Base-by-base conservation (phyloP, 2,329 filamentous ascomycete species). In the Chaetomium olivaceum region DNA sequence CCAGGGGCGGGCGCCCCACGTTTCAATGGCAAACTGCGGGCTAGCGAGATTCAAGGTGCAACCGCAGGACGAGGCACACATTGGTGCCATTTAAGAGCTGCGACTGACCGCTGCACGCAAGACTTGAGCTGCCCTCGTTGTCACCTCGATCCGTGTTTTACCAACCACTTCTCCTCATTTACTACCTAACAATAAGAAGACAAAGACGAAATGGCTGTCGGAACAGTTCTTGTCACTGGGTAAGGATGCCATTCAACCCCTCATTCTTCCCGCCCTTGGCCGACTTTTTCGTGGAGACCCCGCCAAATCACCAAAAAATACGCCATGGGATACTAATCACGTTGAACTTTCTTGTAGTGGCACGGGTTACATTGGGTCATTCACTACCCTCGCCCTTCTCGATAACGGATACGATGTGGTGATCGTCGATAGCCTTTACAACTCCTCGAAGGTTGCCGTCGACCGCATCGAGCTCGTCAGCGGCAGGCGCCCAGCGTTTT, bases 351-450 rank as follows among this genome's bases (percentile, higher is more conserved):
- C 71, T 72, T 73, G 67, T 77, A 97, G 95, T 86, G 95, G 95
- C 76, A 97, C 93, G 71, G 95, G 95, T 82, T 99, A 99, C 85
- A 99, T 99, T 80, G 95, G 95, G 78, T 98, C 94, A 59, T 98
- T 98, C 85, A 99, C 95, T 68, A 84, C 91, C 64, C 89, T 99
- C 60, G 90, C 93, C 62, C 91, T 99, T 29, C 91, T 99, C 72
- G 86, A 97, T 77, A 91, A 95, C 76, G 93, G 89, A 78, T 98
- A 98, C 86, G 89, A 98, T 78, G 95, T 99, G 70, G 91, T 99
- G 77, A 92, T 99, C 70, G 89, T 95, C 72, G 95, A 99, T 83
- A 98, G 89, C 80, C 87, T 98, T 71, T 97, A 96, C 89, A 99
- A 99, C 82, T 97, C 95, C 58, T 97, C 91, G 68, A 85, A 89